Evolutionary conservation across 306 rosid genomes (phyloP).

Genomic region (Parietaria judaica): DNA sequence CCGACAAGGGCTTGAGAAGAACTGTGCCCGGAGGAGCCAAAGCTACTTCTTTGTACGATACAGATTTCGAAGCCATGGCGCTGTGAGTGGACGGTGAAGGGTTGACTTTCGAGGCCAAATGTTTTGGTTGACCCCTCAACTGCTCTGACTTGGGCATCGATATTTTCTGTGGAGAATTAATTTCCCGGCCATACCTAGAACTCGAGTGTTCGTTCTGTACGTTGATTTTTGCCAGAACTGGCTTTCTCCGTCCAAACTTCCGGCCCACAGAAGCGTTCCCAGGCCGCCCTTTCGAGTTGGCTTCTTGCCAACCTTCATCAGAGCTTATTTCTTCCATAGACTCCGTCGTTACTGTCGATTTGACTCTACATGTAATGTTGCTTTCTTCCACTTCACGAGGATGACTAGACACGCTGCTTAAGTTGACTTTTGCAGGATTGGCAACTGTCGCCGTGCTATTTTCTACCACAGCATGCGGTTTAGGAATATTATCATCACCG

Average conservation of each 20-base stretch:
- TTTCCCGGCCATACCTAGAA: conserved; percentile 37
- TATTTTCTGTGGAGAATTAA: conserved; percentile 30
- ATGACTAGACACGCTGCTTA: conserved; percentile 15
- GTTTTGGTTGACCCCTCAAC: conserved; percentile 40
- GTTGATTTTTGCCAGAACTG: conserved; percentile 46
- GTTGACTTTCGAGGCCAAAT: conserved; percentile 32
- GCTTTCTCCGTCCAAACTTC: conserved; percentile 47
- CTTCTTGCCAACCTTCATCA: conserved; percentile 98
- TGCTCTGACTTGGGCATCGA: conserved; percentile 37
- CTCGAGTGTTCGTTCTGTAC: conserved; percentile 30
- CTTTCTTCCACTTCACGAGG: conserved; percentile 38
- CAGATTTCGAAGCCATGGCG: conserved; percentile 65
- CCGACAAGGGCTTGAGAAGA: conserved; percentile 50
- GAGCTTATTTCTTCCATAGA: conserved; percentile 48
- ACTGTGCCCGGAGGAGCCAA: conserved; percentile 89
- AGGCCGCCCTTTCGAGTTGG: conserved; percentile 65
- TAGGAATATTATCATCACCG: conserved; percentile 28
- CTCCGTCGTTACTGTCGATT: conserved; percentile 27
- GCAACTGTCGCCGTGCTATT: conserved; percentile 18
- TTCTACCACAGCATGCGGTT: conserved; percentile 25
- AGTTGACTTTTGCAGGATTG: conserved; percentile 25
- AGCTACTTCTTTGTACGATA: conserved; percentile 97
- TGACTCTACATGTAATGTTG: conserved; percentile 20
- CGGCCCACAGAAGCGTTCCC: conserved; percentile 39
- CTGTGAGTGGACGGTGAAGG: conserved; percentile 39